Evolutionary conservation across 805 yeast genomes (phyloP).

Genomic region (Barnettozyma populi): DNA sequence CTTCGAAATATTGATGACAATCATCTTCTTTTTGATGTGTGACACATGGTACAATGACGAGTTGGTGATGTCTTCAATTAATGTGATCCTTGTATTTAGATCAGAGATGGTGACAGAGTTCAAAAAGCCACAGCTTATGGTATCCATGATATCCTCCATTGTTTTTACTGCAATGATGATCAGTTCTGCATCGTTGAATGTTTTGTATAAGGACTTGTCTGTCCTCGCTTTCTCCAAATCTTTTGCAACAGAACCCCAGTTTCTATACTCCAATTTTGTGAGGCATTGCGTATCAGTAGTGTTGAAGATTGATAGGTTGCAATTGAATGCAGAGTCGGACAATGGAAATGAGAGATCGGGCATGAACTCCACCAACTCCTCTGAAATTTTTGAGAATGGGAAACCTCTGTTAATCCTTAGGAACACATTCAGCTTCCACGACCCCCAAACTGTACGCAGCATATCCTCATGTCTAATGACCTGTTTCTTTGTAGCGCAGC

Average conservation of each 20-base stretch:
- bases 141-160: constrained; percentile 33
- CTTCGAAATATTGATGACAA: constrained; percentile 32
- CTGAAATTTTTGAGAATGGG: constrained; percentile 26
- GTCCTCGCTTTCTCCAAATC: constrained; percentile 11
- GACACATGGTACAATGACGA: constrained; percentile 21
- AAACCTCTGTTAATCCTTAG: constrained; percentile 31
- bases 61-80: constrained; percentile 18
- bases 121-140: constrained; percentile 24
- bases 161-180: constrained; percentile 26
- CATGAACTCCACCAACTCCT: constrained; percentile 26
- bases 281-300: constrained; percentile 12
- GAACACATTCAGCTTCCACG: constrained; percentile 32
- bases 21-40: constrained; percentile 23
- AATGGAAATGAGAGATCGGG: constrained; percentile 30
- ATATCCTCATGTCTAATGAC: constrained; percentile 30
- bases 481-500: constrained; percentile 29
- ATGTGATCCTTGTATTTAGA: constrained; percentile 23
- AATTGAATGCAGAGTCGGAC: constrained; percentile 19
- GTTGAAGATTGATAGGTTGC: constrained; percentile 20
- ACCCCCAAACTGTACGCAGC: constrained; percentile 33
- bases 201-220: constrained; percentile 5
- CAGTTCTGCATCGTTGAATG: constrained; percentile 26
- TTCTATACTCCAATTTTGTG: constrained; percentile 10
- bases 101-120: constrained; percentile 21
- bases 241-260: constrained; percentile 16